A percentile compares a stretch with the other conserved stretches of the same genome.
phyloP scores from a whole-genome alignment of 2,329 filamentous ascomycete genomes.

The Passalora sequoiae region DNA sequence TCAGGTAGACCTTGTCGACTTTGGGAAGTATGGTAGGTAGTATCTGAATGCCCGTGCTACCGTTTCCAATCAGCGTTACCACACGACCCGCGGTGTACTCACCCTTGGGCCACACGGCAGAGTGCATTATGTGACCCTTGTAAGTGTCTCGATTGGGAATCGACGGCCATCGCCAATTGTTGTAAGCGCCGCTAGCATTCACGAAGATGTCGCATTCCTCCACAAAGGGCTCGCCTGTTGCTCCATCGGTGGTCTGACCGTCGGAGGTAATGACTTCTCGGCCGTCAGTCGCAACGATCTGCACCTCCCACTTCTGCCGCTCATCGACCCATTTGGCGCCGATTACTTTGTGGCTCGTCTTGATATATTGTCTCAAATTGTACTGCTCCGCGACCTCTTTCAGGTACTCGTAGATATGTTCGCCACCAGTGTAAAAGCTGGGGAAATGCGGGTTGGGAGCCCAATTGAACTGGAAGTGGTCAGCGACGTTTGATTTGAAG shows the following conservation, averaged over 20 bases:
- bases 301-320: conserved; percentile 10
- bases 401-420: conserved; percentile 40
- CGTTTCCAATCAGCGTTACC: conserved; percentile 39
- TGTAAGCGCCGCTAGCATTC: conserved; percentile 9
- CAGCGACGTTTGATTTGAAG: not conserved
- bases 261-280: conserved; percentile 1
- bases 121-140: conserved; percentile 35
- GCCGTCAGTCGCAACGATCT: not conserved
- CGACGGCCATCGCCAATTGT: conserved; percentile 8
- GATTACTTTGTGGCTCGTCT: conserved; percentile 21
- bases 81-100: conserved; percentile 31
- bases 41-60: conserved; percentile 38
- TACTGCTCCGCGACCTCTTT: conserved; percentile 35
- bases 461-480: not conserved
- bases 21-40: conserved; percentile 46
- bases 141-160: conserved; percentile 37
- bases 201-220: conserved; percentile 14
- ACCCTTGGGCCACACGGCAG: conserved; percentile 33
- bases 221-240: not conserved
- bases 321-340: conserved; percentile 12
- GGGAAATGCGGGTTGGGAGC: conserved; percentile 11
- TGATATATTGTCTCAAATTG: conserved; percentile 35
- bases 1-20: conserved; percentile 52
- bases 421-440: conserved; percentile 35
- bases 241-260: not conserved